Evolutionary conservation across 495 filamentous ascomycete species (phyloP), one percentile per base, ranked within the genome.

Genomic region (Penicillium ucsense): DNA sequence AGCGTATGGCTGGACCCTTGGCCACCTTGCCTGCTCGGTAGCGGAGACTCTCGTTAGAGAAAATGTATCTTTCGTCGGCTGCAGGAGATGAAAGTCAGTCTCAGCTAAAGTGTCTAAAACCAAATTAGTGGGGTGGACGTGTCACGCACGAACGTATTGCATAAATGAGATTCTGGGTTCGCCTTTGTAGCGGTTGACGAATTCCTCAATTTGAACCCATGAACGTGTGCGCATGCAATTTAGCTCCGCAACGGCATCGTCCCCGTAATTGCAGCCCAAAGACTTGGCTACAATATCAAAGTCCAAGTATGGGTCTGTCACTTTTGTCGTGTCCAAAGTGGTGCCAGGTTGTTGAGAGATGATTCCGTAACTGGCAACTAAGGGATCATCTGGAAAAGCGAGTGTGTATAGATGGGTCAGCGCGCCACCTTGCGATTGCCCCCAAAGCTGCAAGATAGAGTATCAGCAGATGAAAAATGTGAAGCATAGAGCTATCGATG

Each of bases 171-270:
- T 57, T 31, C 31, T 43, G 8, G 48, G 47, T 7, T 11, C 68
- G 62, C 46, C 41, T 32, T 38, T 46, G 35, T 61, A 57, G 8
- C 46, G 53, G 27, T 52, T 56, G 34, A 77, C 49, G 31, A 65
- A 69, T 20, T 59, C 43, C 48, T 67, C 62, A 40, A 77, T 67
- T 38, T 53, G 55, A 1, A 54, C 52, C 47, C 50, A 56, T 11
- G 63, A 57, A n/a, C 75, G 45, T 28, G 60, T 56, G 12, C 65
- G 68, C 71, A 78, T 72, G 47, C 73, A 78, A 3, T 76, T 71
- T 3, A 60, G 55, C 5, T 55, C 40, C 1, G 67, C 60, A 10
- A 50, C 39, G 6, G 61, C 50, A 12, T 71, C 62, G 11, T 51
- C 39, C 7, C 61, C 57, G 53, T 62, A 64, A 33, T 63, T 61